Conservation (phyloP, 2,329 filamentous ascomycete genomes). For the Fusarium neocosmosporiellum region DNA sequence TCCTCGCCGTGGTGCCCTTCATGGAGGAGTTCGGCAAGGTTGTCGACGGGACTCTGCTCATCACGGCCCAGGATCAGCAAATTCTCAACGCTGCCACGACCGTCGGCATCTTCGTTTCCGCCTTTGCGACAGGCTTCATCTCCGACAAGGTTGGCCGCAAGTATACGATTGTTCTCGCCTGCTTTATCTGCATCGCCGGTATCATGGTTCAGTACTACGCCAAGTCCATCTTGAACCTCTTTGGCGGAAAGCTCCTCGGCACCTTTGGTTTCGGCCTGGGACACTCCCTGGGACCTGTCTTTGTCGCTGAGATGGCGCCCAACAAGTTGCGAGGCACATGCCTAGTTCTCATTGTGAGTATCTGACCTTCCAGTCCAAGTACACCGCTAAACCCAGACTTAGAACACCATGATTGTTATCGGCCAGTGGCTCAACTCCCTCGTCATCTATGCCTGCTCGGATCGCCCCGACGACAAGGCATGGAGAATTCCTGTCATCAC, state of each 20-base stretch:
- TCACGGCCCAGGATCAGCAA: conserved; percentile 43
- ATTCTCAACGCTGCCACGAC: conserved; percentile 46
- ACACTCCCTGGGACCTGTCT: conserved; percentile 46
- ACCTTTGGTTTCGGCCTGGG: conserved; percentile 47
- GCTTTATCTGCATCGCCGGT: conserved; percentile 37
- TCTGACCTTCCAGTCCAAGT: too few relatives aligned
- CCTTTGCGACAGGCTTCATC: conserved; percentile 42
- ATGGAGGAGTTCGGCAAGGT: conserved; percentile 36
- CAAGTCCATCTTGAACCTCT: conserved; percentile 38
- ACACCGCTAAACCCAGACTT: neutral
- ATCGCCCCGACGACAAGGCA: conserved; percentile 33
- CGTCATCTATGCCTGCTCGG: conserved; percentile 36
- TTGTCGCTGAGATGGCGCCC: conserved; percentile 46
- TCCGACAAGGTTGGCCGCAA: conserved; percentile 42
- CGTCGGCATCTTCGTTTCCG: conserved; percentile 45
- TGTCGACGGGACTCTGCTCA: conserved; percentile 22
- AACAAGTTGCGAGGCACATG: conserved; percentile 47
- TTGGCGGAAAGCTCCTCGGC: conserved; percentile 44
- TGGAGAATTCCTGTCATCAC: conserved; percentile 61
- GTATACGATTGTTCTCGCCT: conserved; percentile 38
- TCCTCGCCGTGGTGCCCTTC: conserved; percentile 44
- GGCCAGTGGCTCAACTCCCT: conserved; percentile 44
- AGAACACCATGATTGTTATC: conserved; percentile 49
- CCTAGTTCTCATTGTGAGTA: conserved; percentile 15
- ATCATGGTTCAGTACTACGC: conserved; percentile 43